Base-by-base conservation (phyloP, 1,284 basidiomycete genomes). In the Rhizopogon parksii region DNA sequence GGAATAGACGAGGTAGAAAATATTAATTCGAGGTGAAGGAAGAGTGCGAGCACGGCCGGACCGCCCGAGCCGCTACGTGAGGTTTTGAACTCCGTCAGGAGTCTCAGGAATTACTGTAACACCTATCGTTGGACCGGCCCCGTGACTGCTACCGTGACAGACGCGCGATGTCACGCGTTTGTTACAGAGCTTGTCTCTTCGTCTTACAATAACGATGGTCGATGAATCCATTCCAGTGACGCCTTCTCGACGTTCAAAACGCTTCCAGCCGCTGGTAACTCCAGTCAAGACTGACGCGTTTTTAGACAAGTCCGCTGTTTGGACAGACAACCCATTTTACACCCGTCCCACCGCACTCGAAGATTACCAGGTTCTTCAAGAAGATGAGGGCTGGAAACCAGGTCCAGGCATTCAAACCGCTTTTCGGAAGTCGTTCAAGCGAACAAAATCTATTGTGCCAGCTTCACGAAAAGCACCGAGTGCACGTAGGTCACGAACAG, bases 181-280 rank as follows among this genome's bases (percentile, higher is more conserved):
- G 30, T 32, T 32, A 32, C 30, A 32, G 9, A 11, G 11, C 30
- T 32, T 11, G 30, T 32, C 30, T 32, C 30, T 32, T 27, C 30
- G 11, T 32, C 11, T 7, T 27, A 32, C 30, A 32, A 32, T 32
- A 12, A 32, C 30, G 30, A 32, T 32, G 30, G 30, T 32, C 30
- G 30, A 32, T 11, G 42, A 45, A 19, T 34, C 42, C 17, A 53
- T 36, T 14, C 62, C 42, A n/a, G 5, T 47, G 35, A 66, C 64
- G 5, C 64, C 64, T 9, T 60, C 68, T 36, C 73, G 79, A 51
- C 77, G 79, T 30, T 80, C 79, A 21, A 74, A 71, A 54, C 72
- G 79, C n/a, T 76, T 71, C 48, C 76, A 78, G 56, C 79, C 74
- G 5, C 63, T 77, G 34, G 70, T 77, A 4, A 71, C 68, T 1